These are phyloP conservation scores for Aspergillus terreus DNA, from an alignment of 2,329 filamentous ascomycete species.

Conservation along the genomic window DNA sequence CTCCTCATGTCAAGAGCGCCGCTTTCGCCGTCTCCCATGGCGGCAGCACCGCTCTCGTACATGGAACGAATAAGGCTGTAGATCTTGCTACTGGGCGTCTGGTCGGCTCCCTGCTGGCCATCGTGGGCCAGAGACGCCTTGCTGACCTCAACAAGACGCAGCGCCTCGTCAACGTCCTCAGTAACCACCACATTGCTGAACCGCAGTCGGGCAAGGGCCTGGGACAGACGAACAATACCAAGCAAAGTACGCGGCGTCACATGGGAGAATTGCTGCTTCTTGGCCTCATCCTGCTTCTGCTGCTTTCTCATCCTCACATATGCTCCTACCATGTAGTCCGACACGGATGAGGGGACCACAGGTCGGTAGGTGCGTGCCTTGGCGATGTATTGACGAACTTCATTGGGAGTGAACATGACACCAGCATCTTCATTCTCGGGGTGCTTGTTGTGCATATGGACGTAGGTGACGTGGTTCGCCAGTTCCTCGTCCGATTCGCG, in stretches of 20 bases:
- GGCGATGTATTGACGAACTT: constrained; percentile 94
- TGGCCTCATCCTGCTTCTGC: constrained; percentile 85
- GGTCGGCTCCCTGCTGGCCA: constrained; percentile 58
- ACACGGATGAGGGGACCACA: constrained; percentile 76
- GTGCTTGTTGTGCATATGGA: constrained; percentile 95
- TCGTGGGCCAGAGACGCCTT: constrained; percentile 86
- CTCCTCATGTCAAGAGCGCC: constrained; percentile 81
- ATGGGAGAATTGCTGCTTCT: constrained; percentile 88
- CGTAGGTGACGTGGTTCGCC: constrained; percentile 89
- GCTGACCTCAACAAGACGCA: constrained; percentile 86
- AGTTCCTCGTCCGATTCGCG: constrained; percentile 89
- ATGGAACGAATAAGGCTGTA: constrained; percentile 91
- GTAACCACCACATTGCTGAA: constrained; percentile 81
- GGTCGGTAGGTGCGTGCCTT: constrained; percentile 87
- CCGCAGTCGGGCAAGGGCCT: constrained; percentile 86
- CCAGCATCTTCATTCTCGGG: constrained; percentile 67
- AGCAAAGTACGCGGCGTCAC: constrained; percentile 91
- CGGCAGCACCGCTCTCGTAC: constrained; percentile 76
- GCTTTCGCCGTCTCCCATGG: constrained; percentile 68
- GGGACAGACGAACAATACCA: constrained; percentile 85
- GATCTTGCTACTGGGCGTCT: constrained; percentile 83
- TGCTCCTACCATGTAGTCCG: constrained; percentile 94
- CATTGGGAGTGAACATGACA: constrained; percentile 84
- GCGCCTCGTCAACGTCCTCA: constrained; percentile 92
- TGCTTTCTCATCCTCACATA: constrained; percentile 93